phyloP scores from a whole-genome alignment of 179 eudicot genomes.

The Beta corolliflora region DNA sequence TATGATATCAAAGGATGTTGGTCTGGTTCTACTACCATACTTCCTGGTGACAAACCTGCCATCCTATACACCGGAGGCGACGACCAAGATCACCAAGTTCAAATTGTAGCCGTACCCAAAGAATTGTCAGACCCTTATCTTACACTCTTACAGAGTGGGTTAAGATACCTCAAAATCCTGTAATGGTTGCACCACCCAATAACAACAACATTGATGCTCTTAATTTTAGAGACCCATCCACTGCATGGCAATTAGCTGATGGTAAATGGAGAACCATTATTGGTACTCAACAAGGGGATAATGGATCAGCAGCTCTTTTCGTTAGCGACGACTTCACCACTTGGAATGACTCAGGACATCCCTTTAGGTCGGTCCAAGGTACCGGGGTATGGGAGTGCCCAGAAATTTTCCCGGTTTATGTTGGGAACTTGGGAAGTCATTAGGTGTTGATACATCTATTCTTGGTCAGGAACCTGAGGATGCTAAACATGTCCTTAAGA shows the following conservation, averaged over 20 bases:
- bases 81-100: slow-evolving; percentile 40
- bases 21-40: slow-evolving; percentile 58
- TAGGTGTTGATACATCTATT: slow-evolving; percentile 44
- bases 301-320: slow-evolving; percentile 51
- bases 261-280: slow-evolving; percentile 54
- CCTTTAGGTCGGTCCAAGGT: slow-evolving; percentile 39
- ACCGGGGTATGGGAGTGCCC: slow-evolving; percentile 55
- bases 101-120: slow-evolving; percentile 60
- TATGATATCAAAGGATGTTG: slow-evolving; percentile 41
- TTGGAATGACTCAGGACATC: slow-evolving; percentile 48
- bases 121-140: slow-evolving; percentile 61
- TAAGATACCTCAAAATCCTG: slow-evolving; percentile 56
- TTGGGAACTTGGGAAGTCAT: slow-evolving; percentile 18
- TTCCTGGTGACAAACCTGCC: slow-evolving; percentile 51
- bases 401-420: slow-evolving; percentile 54
- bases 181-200: slow-evolving; percentile 26
- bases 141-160: slow-evolving; percentile 62
- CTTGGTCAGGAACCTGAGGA: slow-evolving; percentile 17
- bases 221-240: slow-evolving; percentile 63
- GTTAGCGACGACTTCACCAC: slow-evolving; percentile 52
- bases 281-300: slow-evolving; percentile 40
- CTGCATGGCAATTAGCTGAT: slow-evolving; percentile 53
- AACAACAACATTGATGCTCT: slow-evolving; percentile 31
- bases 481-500: slow-evolving; percentile 56
- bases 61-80: slow-evolving; percentile 61